Evolutionary conservation across 192 early-diverging fungal species (phyloP).

Genomic region (Spinellus fusiger): DNA sequence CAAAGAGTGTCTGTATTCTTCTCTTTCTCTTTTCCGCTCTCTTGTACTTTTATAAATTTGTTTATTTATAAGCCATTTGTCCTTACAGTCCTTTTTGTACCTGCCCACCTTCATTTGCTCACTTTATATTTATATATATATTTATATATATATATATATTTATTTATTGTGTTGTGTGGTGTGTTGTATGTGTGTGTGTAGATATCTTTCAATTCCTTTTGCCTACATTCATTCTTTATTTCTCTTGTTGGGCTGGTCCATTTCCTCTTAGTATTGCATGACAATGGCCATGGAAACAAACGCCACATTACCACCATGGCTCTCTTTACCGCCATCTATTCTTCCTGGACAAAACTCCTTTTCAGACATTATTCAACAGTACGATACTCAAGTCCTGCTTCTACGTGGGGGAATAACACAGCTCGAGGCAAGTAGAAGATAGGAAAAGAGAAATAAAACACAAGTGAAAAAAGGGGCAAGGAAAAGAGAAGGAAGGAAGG

Average conservation of each 20-base stretch:
- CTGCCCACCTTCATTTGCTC: too few relatives aligned
- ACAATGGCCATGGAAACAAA: not conserved
- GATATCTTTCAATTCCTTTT: not conserved
- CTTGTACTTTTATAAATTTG: not conserved
- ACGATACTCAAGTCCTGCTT: slow-evolving; percentile 13
- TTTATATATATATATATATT: not conserved
- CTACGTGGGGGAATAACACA: slow-evolving; percentile 10
- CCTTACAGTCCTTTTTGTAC: not conserved
- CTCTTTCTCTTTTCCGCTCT: not conserved
- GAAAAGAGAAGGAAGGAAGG: not conserved
- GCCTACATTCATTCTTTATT: not conserved
- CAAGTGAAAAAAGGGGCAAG: not conserved
- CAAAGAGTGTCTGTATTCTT: too few relatives aligned
- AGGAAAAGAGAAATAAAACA: not conserved
- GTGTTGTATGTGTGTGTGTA: too few relatives aligned
- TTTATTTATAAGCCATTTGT: not conserved
- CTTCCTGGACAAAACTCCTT: slow-evolving; percentile 21
- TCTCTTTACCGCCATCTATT: slow-evolving; percentile 13
- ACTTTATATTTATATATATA: not conserved
- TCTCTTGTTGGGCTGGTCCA: not conserved
- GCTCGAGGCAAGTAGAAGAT: not conserved
- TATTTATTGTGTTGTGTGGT: too few relatives aligned
- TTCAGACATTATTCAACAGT: slow-evolving; percentile 23
- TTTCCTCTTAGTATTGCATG: not conserved
- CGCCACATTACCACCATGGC: not conserved